Evolutionary conservation across 352 stramenopile species (phyloP).

Genomic region (Blastocystis hominis): DNA sequence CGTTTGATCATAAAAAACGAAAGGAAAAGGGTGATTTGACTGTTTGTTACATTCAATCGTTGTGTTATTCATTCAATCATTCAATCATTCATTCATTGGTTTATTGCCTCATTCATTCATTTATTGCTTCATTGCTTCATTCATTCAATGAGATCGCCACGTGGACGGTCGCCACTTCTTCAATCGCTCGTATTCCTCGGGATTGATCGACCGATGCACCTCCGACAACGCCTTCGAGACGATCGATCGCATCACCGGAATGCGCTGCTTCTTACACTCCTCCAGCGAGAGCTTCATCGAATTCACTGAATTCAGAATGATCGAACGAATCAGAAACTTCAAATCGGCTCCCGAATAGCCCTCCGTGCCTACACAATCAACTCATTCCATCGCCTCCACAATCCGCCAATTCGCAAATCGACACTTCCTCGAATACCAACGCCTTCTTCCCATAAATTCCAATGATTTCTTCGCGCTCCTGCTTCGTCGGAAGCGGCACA

Average conservation of each 20-base stretch:
- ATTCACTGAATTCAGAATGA: conserved; percentile 5
- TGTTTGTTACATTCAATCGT: background rate
- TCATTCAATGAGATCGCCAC: conserved; percentile 61
- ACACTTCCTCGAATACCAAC: background rate
- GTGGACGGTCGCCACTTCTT: background rate
- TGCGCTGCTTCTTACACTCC: background rate
- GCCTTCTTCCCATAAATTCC: background rate
- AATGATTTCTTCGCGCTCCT: conserved; percentile 26
- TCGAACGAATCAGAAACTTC: conserved; percentile 22
- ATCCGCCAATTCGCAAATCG: background rate
- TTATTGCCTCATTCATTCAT: no score
- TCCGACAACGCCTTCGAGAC: background rate
- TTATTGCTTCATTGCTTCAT: no score
- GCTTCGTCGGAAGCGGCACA: background rate
- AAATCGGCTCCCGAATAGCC: conserved; percentile 33
- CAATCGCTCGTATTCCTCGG: background rate
- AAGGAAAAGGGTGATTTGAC: background rate
- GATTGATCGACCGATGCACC: background rate
- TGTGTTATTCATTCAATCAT: no score
- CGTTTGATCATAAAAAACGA: background rate
- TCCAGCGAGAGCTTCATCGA: background rate
- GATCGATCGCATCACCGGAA: background rate
- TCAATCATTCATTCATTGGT: no score
- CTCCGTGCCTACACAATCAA: background rate
- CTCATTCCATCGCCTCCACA: background rate